Evolutionary conservation across 345 rosid species (phyloP), one percentile per base, ranked within the genome.

Genomic region (Brassica carinata): DNA sequence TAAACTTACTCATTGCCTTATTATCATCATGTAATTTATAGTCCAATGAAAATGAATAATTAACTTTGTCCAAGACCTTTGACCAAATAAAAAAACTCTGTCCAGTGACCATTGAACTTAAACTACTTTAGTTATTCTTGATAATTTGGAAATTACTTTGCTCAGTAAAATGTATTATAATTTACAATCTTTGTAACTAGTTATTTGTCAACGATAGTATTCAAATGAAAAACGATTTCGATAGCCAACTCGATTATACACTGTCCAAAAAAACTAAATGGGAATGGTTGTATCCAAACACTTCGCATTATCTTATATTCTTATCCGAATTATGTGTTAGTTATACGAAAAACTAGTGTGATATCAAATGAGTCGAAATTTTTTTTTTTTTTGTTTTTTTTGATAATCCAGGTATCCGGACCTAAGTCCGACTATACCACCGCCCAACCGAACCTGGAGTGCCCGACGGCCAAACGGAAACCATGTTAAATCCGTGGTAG

Each of bases 41-140:
- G 19, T 64, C 67, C 11, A 77, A 30, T 61, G 57, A n/a, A 59
- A 34, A 62, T 63, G 36, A 14, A 0, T 62, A 11, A 7, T 55
- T 14, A 67, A 68, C 73, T 29, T 57, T 31, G 64, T 19, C 65
- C 59, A n/a, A 10, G 53, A 65, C 64, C 64, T 51, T 31, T 15
- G 30, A 18, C 48, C 48, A 40, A 9, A 40, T 40, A 40, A 40
- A 40, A 9, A 40, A 67, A 68, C 73, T 30, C 38, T 18, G 51
- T 14, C 65, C 59, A n/a, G 19, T 64, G 53, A 65, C 71, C 64
- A 31, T 51, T 15, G 30, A 30, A 30, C 2, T 61, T 45, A 48
- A 64, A 11, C 51, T 33, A 53, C 55, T 64, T 64, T 64, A 30
- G 67, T 30, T 14, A 14, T n/a, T 64, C 67, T 29, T 29, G 67